Conservation (phyloP, 225 moss, liverwort and hornwort species). For the Asterella californica region DNA sequence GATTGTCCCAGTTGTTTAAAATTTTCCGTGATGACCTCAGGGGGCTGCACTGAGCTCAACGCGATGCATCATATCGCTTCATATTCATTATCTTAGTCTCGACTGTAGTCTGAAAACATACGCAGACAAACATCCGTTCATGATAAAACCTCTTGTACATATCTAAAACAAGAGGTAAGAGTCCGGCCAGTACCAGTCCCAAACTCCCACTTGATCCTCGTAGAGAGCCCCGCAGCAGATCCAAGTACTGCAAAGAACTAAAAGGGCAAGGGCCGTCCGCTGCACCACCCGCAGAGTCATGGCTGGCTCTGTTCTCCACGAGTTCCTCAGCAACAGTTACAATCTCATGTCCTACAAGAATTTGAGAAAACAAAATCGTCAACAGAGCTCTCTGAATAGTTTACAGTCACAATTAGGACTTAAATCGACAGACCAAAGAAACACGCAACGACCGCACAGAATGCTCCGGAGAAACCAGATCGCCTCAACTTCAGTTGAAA, state of each 20-base stretch:
- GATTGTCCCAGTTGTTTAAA: no score
- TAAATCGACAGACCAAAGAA: not conserved
- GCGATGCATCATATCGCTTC: not conserved
- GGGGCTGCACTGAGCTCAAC: not conserved
- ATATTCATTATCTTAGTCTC: not conserved
- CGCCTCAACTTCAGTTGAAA: no score
- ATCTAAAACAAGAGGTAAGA: not conserved
- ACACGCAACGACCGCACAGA: no score
- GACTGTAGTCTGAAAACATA: no score
- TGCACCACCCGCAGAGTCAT: slow-evolving; percentile 14
- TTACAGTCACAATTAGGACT: not conserved
- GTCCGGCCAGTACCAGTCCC: slow-evolving; percentile 58
- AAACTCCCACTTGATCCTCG: slow-evolving; percentile 94
- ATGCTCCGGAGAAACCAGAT: no score
- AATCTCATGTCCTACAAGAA: not conserved
- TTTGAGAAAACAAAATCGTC: not conserved
- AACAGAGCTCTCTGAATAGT: not conserved
- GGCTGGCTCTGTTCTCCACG: not conserved
- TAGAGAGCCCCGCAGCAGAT: slow-evolving; percentile 55
- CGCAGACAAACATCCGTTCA: not conserved
- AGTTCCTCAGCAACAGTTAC: not conserved
- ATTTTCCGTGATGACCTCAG: no score
- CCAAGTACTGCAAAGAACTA: slow-evolving; percentile 21
- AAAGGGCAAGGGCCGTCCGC: slow-evolving; percentile 18
- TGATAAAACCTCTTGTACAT: not conserved